Evolutionary conservation across 257 asterid genomes (phyloP).

Genomic region (Primulina eburnea): DNA sequence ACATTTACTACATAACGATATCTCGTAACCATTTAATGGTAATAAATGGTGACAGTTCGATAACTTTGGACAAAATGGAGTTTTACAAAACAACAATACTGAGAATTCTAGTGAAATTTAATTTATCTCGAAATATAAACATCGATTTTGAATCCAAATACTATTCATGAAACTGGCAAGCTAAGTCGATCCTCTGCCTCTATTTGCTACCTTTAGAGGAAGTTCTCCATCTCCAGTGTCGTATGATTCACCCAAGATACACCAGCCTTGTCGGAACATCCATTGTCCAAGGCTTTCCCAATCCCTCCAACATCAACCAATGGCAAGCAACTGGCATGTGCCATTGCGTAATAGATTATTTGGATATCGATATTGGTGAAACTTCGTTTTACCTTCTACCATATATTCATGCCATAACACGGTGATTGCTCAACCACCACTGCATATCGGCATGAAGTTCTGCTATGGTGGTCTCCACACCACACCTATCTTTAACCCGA

Average conservation of each 20-base stretch:
- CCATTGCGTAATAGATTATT: not conserved
- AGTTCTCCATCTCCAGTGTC: no score
- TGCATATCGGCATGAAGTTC: not conserved
- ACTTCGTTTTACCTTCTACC: not conserved
- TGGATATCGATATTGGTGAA: not conserved
- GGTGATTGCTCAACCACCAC: not conserved
- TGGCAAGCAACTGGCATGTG: not conserved
- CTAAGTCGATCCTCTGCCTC: no score
- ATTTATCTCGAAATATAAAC: not conserved
- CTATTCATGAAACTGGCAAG: not conserved
- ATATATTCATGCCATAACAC: no score
- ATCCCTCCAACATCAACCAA: not conserved
- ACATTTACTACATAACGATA: not conserved
- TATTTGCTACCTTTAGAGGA: no score
- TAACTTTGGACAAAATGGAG: not conserved
- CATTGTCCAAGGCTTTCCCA: not conserved
- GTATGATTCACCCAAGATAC: no score
- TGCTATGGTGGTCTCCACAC: not conserved
- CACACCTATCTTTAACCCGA: not conserved
- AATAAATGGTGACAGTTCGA: not conserved
- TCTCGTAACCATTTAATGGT: not conserved
- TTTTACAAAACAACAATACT: not conserved
- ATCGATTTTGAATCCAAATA: not conserved
- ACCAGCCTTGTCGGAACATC: not conserved
- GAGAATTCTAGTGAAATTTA: not conserved